Base-by-base conservation (phyloP, 2,329 filamentous ascomycete species). In the Paraconiothyrium brasiliense region DNA sequence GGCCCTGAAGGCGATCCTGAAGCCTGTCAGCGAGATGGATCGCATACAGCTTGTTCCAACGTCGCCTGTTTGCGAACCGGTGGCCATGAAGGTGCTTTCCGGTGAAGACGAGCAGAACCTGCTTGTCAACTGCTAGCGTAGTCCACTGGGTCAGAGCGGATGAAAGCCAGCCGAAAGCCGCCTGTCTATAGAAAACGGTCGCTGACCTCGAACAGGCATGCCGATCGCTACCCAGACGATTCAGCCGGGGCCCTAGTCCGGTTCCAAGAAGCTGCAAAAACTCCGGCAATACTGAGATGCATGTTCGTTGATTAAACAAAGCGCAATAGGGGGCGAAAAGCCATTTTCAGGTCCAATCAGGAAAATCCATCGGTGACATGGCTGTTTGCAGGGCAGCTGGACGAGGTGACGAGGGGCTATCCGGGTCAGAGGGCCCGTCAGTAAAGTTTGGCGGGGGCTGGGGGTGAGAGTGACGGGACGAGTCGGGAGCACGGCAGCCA, bases 1-100 rank as follows among this genome's bases (percentile, higher is more conserved):
- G 74, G 67, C 68, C 74, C 69, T 74, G 73, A 69, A 51, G 75
- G 59, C 66, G 71, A 78, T 78, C 74, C 60, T 58, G 64, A 67
- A 56, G 62, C 69, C 62, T 67, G 69, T 67, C 66, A 61, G 63
- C 52, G 58, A 66, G 37, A 32, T 57, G 59, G 60, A 63, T 63
- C 62, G 59, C 62, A 57, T 60, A 60, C 67, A 64, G 65, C 64
- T 67, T 69, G 61, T 65, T 66, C 62, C 61, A 67, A 64, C 64
- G 59, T 69, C 50, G 61, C 54, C 59, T 59, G 56, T 59, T 56
- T 49, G 57, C 64, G 35, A 41, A 39, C 43, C 62, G 35, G 52
- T 14, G 4, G 13, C 9, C 16, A 32, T 4, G 39, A 6, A 11
- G 39, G 34, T 34, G 11, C 37, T 9, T 37, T 8, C 27, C 32